phyloP scores from a whole-genome alignment of 306 rosid genomes.

The Sophora flavescens region DNA sequence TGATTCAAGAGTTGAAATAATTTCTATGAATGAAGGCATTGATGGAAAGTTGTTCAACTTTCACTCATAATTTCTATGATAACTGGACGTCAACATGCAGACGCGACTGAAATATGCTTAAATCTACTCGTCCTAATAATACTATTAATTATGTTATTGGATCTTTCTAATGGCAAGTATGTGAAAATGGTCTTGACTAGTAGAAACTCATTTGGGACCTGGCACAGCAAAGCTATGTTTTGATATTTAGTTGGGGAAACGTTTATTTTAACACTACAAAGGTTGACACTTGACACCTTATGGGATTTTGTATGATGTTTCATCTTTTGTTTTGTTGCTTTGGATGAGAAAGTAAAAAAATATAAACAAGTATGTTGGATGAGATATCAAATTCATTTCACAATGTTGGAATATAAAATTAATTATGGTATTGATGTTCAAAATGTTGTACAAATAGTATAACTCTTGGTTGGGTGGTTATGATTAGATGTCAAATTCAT shows the following conservation, averaged over 20 bases:
- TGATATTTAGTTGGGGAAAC: slow-evolving; percentile 8
- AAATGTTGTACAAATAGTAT: too few relatives aligned
- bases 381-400: too few relatives aligned
- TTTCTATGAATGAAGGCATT: background rate
- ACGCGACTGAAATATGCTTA: slow-evolving; percentile 5
- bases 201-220: slow-evolving; percentile 14
- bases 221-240: slow-evolving; percentile 13
- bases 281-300: too few relatives aligned
- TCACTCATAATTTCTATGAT: background rate
- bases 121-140: slow-evolving; percentile 15
- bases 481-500: slow-evolving; percentile 21
- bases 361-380: too few relatives aligned
- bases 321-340: too few relatives aligned
- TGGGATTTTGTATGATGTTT: too few relatives aligned
- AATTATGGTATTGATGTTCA: too few relatives aligned
- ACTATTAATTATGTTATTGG: background rate
- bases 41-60: slow-evolving; percentile 8
- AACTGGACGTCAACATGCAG: background rate
- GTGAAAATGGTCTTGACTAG: slow-evolving; percentile 31
- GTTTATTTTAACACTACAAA: too few relatives aligned
- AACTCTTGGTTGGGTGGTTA: too few relatives aligned
- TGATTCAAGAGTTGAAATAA: background rate
- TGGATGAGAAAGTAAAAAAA: too few relatives aligned
- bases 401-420: too few relatives aligned
- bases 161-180: background rate